These are phyloP conservation scores for Candida sojae DNA, from an alignment of 1,139 yeast genomes.

Conservation along the genomic window DNA sequence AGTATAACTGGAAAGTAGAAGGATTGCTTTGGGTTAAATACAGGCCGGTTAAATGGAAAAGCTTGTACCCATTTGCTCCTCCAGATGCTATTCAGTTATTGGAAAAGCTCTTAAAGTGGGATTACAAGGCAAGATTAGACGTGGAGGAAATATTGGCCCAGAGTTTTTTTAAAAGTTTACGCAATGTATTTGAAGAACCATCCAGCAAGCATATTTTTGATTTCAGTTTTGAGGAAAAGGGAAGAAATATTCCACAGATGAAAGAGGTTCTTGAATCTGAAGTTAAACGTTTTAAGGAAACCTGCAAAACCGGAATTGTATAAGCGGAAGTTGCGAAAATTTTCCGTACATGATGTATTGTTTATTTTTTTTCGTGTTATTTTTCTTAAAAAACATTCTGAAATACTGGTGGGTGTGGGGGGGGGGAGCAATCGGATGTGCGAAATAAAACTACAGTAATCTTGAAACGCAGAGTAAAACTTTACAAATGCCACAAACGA, in stretches of 20 bases:
- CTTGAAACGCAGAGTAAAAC: too few relatives aligned
- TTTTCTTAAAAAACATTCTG: too few relatives aligned
- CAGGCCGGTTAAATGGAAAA: conserved; percentile 45
- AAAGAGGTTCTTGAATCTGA: conserved; percentile 49
- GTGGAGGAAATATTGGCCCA: conserved; percentile 57
- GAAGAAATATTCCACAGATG: conserved; percentile 38
- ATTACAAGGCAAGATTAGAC: conserved; percentile 44
- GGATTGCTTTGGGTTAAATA: conserved; percentile 15
- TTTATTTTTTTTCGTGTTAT: background rate
- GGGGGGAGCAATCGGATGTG: background rate
- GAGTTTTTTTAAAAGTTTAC: conserved; percentile 46
- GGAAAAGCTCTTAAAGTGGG: conserved; percentile 62
- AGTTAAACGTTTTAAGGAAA: conserved; percentile 29
- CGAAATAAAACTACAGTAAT: background rate
- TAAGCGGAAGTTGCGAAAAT: conserved; percentile 1
- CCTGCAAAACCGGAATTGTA: conserved; percentile 7
- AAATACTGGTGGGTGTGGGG: background rate
- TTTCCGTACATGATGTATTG: background rate
- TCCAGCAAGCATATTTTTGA: conserved; percentile 50
- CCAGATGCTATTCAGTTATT: conserved; percentile 45
- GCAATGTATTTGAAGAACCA: conserved; percentile 55
- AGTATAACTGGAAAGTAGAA: conserved; percentile 29
- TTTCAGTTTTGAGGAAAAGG: conserved; percentile 58
- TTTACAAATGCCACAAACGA: too few relatives aligned
- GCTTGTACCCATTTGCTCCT: conserved; percentile 62